Evolutionary conservation across 2,329 filamentous ascomycete species (phyloP), one percentile per base, ranked within the genome.

Genomic region (Beauveria australis): DNA sequence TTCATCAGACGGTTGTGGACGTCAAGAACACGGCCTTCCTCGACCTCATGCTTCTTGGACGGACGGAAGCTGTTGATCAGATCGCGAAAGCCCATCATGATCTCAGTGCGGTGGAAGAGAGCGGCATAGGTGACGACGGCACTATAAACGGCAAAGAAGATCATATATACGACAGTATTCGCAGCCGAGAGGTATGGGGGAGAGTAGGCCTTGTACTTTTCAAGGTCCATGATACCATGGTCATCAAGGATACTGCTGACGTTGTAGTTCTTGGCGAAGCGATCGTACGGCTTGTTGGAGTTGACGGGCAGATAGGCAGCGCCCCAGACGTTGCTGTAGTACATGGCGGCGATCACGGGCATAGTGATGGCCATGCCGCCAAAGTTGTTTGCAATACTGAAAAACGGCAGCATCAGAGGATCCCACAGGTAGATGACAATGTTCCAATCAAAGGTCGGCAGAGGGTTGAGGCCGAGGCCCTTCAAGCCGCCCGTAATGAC

Each of bases 291-390:
- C 0, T 70, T 66, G 22, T 72, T 74, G 1, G 74, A 75, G 67
- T 79, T 79, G 70, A 79, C 76, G 40, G 77, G 77, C 33, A 79
- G 68, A 61, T 76, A 78, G 0, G 71, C 76, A 10, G 75, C 76
- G 63, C 74, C 68, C 67, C 74, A 77, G 66, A 73, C 73, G 66
- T 78, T 78, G 46, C 61, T 69, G 67, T 76, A 78, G 67, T 74
- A 77, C 47, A 78, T 73, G 19, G 64, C 72, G 10, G 77, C 65
- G 47, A 78, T 75, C 61, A 77, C 66, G 37, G 73, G 57, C 14
- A 72, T 73, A 26, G 71, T 71, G 8, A 77, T 59, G 5, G 75
- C 63, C 40, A 68, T 67, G 52, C 73, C 71, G 33, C 67, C 66
- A 61, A 72, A 76, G 65, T 70, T 70, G 53, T 71, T 78, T 63